These are phyloP conservation scores for Yamadazyma aaseri DNA, from an alignment of 1,139 yeast genomes.

Conservation along the genomic window DNA sequence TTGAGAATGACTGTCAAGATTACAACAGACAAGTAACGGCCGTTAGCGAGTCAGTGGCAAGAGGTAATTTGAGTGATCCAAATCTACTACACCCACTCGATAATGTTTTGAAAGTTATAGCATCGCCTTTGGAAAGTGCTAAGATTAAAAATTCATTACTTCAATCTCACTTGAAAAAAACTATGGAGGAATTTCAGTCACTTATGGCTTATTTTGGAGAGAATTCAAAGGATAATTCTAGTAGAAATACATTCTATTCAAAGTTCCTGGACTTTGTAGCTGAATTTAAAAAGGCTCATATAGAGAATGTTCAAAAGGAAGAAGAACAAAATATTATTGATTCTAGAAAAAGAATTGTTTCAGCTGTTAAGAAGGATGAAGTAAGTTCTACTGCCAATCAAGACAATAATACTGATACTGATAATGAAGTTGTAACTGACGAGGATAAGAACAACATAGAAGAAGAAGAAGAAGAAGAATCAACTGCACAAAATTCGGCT, in stretches of 20 bases:
- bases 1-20: conserved; percentile 68
- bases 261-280: conserved; percentile 38
- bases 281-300: conserved; percentile 45
- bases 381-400: conserved; percentile 4
- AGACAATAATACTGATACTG: conserved; percentile 3
- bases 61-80: conserved; percentile 75
- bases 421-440: conserved; percentile 8
- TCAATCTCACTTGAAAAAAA: conserved; percentile 52
- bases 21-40: conserved; percentile 54
- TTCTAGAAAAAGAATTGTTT: conserved; percentile 35
- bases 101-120: conserved; percentile 47
- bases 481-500: conserved; percentile 20
- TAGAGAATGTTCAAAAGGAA: conserved; percentile 48
- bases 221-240: conserved; percentile 54
- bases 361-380: conserved; percentile 20
- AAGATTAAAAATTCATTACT: conserved; percentile 57
- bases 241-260: conserved; percentile 37
- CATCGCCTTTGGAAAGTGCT: conserved; percentile 60
- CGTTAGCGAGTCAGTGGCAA: conserved; percentile 54
- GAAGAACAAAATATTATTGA: conserved; percentile 45
- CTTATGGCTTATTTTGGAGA: conserved; percentile 86
- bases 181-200: conserved; percentile 53
- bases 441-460: conserved; percentile 13
- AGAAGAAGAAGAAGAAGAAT: conserved; percentile 11
- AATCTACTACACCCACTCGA: conserved; percentile 76